Conservation (phyloP, 2,329 filamentous ascomycete species). For the Fusarium globosum region DNA sequence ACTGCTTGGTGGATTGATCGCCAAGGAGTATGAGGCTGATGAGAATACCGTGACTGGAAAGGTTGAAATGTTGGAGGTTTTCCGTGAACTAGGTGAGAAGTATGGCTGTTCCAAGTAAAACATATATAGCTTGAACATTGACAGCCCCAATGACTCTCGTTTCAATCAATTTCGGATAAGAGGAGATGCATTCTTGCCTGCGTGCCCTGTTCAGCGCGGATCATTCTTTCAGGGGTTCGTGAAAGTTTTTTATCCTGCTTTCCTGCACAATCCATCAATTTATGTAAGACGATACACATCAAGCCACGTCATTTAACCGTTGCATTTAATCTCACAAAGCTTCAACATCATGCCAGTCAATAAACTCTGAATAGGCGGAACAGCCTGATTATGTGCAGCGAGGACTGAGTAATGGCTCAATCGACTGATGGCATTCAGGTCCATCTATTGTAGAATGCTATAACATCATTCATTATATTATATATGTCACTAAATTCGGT, state of each 20-base stretch:
- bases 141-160: too few species aligned
- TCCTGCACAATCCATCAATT: background rate
- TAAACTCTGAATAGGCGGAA: background rate
- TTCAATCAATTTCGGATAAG: background rate
- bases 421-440: background rate
- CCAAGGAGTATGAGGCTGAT: slow-evolving; percentile 36
- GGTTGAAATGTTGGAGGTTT: slow-evolving; percentile 39
- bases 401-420: background rate
- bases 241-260: background rate
- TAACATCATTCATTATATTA: background rate
- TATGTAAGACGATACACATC: too few species aligned
- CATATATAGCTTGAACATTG: background rate
- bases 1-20: slow-evolving; percentile 44
- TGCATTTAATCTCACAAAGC: background rate
- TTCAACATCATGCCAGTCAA: background rate
- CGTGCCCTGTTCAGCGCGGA: background rate
- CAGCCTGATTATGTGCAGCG: background rate
- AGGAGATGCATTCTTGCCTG: too few species aligned
- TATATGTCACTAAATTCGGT: too few species aligned
- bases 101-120: background rate
- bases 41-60: slow-evolving; percentile 39
- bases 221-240: background rate
- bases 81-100: slow-evolving; percentile 16
- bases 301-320: background rate
- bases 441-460: background rate